Conservation (phyloP, 2,329 filamentous ascomycete species). For the Orbilia oligospora region DNA sequence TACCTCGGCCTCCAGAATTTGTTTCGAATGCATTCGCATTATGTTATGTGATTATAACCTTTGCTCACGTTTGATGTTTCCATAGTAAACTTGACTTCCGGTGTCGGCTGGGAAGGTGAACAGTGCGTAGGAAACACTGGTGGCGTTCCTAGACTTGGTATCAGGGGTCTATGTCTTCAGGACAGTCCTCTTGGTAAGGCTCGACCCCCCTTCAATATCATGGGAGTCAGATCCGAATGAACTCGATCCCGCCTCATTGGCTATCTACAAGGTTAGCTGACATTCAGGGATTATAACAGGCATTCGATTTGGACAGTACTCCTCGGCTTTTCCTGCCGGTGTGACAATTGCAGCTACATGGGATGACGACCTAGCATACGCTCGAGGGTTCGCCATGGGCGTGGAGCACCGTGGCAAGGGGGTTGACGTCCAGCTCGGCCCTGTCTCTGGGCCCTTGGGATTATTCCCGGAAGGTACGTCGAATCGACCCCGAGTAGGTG, state of each 20-base stretch:
- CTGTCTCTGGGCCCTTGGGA: constrained; percentile 59
- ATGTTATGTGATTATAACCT: constrained; percentile 49
- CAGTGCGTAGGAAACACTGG: constrained; percentile 69
- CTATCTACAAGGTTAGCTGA: constrained; percentile 32
- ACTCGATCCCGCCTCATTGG: constrained; percentile 65
- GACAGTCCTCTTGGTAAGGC: constrained; percentile 70
- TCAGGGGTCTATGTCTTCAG: constrained; percentile 70
- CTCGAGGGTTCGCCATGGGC: constrained; percentile 70
- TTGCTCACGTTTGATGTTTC: constrained; percentile 18
- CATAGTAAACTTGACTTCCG: constrained; percentile 72
- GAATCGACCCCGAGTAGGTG: constrained; percentile 19
- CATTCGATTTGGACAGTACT: constrained; percentile 62
- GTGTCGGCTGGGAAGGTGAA: constrained; percentile 72
- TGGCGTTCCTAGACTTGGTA: constrained; percentile 59
- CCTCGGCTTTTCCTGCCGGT: constrained; percentile 72
- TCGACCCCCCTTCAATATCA: constrained; percentile 6
- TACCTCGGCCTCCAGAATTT: constrained; percentile 27
- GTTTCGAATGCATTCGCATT: constrained; percentile 33
- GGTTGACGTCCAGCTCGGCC: constrained; percentile 59
- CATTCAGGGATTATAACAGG: constrained; percentile 32
- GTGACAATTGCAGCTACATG: constrained; percentile 72
- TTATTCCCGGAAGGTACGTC: constrained; percentile 59
- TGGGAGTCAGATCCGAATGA: constrained; percentile 67
- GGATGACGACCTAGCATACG: constrained; percentile 70
- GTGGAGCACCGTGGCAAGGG: constrained; percentile 63